Conservation (phyloP, 345 rosid species). For the Brassica juncea region DNA sequence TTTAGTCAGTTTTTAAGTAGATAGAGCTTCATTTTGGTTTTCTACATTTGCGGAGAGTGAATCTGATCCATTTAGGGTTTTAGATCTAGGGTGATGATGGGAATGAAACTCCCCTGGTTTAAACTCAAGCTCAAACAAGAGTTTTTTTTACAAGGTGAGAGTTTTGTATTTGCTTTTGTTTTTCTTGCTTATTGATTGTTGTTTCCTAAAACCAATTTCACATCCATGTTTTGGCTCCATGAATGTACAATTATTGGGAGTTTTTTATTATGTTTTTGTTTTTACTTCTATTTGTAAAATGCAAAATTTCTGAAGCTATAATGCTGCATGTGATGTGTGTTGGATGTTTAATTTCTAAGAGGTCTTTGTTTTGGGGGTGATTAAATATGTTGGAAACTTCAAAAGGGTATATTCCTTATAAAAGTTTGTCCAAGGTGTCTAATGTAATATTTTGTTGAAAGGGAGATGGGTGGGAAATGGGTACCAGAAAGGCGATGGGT, state of each 20-base stretch:
- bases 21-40: conserved; percentile 18
- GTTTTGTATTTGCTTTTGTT: conserved; percentile 19
- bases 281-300: not conserved
- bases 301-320: not conserved
- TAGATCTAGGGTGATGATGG: conserved; percentile 37
- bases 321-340: conserved; percentile 8
- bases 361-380: not conserved
- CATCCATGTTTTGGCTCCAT: conserved; percentile 36
- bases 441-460: conserved; percentile 16
- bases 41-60: conserved; percentile 25
- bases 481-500: conserved; percentile 29
- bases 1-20: conserved; percentile 29
- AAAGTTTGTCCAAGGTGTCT: conserved; percentile 16
- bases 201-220: conserved; percentile 22
- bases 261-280: not conserved
- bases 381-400: not conserved
- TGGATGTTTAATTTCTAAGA: not conserved
- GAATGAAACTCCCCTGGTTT: conserved; percentile 43
- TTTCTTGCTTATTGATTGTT: conserved; percentile 8
- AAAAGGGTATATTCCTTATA: not conserved
- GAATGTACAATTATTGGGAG: conserved; percentile 21
- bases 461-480: conserved; percentile 26
- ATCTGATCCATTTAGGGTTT: conserved; percentile 41
- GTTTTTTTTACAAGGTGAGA: conserved; percentile 37
- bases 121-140: conserved; percentile 19